Evolutionary conservation across 1,284 basidiomycete species (phyloP).

Genomic region (Cutaneotrichosporon sp.): DNA sequence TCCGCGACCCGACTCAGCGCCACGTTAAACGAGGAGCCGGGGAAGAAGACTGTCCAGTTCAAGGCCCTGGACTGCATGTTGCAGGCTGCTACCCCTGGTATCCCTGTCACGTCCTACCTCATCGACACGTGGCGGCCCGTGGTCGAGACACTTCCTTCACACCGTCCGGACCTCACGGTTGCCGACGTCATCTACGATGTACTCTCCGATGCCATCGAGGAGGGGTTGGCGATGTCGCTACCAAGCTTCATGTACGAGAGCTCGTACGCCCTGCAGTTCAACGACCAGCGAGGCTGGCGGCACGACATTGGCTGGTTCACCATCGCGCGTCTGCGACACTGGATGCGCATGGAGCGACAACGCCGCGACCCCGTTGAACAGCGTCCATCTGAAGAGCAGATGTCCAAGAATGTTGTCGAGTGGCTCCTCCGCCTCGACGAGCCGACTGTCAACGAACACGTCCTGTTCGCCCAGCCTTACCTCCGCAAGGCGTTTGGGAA

Average conservation of each 20-base stretch:
- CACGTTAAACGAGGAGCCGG: constrained; percentile 7
- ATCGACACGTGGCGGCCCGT: constrained; percentile 24
- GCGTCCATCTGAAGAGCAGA: constrained; percentile 15
- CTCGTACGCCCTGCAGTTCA: constrained; percentile 44
- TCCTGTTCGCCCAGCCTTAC: constrained; percentile 35
- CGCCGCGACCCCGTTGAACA: too few species aligned
- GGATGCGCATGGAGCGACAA: constrained; percentile 25
- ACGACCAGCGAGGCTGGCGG: constrained; percentile 42
- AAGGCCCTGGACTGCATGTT: constrained; percentile 16
- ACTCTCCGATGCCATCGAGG: constrained; percentile 21
- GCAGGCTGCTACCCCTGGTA: constrained; percentile 25
- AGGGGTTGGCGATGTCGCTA: constrained; percentile 19
- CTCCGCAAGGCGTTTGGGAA: constrained; percentile 34
- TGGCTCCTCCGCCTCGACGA: constrained; percentile 33
- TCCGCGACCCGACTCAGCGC: constrained; percentile 3
- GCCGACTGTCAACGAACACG: constrained; percentile 26
- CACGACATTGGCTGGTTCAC: constrained; percentile 45
- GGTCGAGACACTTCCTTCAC: constrained; percentile 9
- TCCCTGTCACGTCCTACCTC: constrained; percentile 23
- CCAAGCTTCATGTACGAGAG: constrained; percentile 40
- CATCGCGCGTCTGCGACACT: constrained; percentile 43
- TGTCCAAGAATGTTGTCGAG: constrained; percentile 27
- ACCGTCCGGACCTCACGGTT: neutral
- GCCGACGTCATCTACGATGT: constrained; percentile 32
- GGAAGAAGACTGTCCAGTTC: constrained; percentile 13